Base-by-base conservation (phyloP, 2,329 filamentous ascomycete species). In the Trichoderma pleuroti region DNA sequence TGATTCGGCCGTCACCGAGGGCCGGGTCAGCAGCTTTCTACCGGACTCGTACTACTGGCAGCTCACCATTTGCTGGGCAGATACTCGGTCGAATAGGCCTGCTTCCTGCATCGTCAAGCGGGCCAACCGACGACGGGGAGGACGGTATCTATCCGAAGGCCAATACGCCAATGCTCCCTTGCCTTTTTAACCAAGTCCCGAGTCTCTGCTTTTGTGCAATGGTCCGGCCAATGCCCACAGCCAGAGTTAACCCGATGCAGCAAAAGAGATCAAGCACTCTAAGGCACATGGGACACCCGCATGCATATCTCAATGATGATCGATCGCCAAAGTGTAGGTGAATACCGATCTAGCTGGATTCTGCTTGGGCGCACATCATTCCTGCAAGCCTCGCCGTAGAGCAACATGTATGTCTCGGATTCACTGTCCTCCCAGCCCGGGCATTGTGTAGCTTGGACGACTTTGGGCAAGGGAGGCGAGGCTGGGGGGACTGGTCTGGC, bases 291-390 rank as follows among this genome's bases (percentile, higher is more conserved):
- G 66, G 56, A 68, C 56, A 52, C 66, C 66, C 66, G 66, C 66
- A 68, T 61, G 66, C 66, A 68, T 61, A 68, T 68, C 66, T 61
- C 16, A 61, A 68, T 34, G 56, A 61, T 68, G 67, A 70, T 70
- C 67, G 59, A 70, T 62, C 59, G 57, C 26, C 5, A 62, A 60
- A 65, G 49, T 62, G 49, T 65, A 65, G 36, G 68, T 70, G 36
- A 70, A 59, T 16, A 26, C 52, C 61, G 60, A 70, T 59, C 61
- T 64, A 65, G 68, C 60, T 59, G 46, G 42, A 36, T 59, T 70
- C 61, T 60, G 66, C 56, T 36, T 59, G 68, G 60, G 60, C 32
- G 49, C 68, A 46, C 34, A 64, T 70, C 52, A 65, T 70, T 42
- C 28, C 61, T 64, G 52, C 61, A 70, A 65, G 60, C 68, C 68